A percentile compares a stretch with the other conserved stretches of the same genome.
Conservation (phyloP, 2,329 filamentous ascomycete genomes). For the Colletotrichum trifolii region DNA sequence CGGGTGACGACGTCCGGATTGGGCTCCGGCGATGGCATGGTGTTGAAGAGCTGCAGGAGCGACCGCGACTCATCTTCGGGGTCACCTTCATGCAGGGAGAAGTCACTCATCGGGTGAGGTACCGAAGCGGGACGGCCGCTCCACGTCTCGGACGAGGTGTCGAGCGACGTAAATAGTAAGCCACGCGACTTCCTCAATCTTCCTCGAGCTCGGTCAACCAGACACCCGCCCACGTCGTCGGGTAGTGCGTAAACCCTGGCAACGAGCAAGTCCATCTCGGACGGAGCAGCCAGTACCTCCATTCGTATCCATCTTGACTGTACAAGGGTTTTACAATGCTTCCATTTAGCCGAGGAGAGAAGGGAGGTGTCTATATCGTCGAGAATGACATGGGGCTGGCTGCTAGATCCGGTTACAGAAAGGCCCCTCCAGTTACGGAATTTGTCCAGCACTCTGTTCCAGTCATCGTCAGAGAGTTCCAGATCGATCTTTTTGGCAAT, state of each 20-base stretch:
- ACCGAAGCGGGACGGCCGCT: conserved; percentile 47
- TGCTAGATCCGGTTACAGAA: conserved; percentile 23
- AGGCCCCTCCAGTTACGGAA: conserved; percentile 14
- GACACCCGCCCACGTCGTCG: conserved; percentile 69
- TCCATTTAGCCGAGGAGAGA: conserved; percentile 46
- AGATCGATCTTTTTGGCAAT: conserved; percentile 38
- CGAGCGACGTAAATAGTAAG: conserved; percentile 61
- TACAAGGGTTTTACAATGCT: conserved; percentile 46
- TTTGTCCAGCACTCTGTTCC: conserved; percentile 7
- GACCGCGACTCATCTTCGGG: conserved; percentile 57
- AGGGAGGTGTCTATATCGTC: conserved; percentile 19
- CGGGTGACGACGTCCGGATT: conserved; percentile 59
- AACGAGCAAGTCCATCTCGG: conserved; percentile 41
- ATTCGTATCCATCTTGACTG: conserved; percentile 56
- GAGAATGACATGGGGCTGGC: neutral
- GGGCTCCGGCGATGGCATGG: conserved; percentile 74
- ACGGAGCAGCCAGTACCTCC: conserved; percentile 46
- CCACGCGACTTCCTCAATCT: conserved; percentile 58
- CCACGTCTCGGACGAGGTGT: conserved; percentile 69
- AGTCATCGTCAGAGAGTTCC: conserved; percentile 9
- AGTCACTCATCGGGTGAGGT: neutral
- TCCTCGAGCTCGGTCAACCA: conserved; percentile 60
- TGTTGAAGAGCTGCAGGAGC: conserved; percentile 79
- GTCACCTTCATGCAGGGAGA: conserved; percentile 47
- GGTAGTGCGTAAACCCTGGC: conserved; percentile 72